Evolutionary conservation across 306 rosid species (phyloP).

Genomic region (Cucumis melo): DNA sequence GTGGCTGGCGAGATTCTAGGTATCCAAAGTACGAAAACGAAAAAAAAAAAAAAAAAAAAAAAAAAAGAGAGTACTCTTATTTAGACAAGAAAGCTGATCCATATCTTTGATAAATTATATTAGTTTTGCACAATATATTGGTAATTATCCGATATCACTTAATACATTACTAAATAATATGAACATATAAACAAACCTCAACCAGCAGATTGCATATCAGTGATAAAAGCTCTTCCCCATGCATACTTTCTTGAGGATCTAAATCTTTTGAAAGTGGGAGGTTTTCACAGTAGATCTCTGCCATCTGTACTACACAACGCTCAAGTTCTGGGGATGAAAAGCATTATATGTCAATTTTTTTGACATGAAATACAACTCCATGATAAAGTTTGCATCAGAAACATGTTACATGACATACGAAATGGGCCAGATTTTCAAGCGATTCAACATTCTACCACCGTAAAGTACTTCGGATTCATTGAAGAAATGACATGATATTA

Average conservation of each 20-base stretch:
- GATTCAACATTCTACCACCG: not conserved
- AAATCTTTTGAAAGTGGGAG: slow-evolving; percentile 79
- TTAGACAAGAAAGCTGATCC: not conserved
- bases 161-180: not conserved
- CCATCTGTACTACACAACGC: slow-evolving; percentile 58
- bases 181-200: slow-evolving; percentile 43
- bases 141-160: not conserved
- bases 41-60: not conserved
- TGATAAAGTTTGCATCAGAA: slow-evolving; percentile 1
- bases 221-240: slow-evolving; percentile 88
- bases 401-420: not conserved
- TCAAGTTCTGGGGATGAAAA: slow-evolving; percentile 60
- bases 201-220: slow-evolving; percentile 56
- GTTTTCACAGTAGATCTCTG: slow-evolving; percentile 60
- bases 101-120: not conserved
- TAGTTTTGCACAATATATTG: not conserved
- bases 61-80: not conserved
- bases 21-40: not conserved
- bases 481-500: not conserved
- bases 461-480: not conserved
- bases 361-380: slow-evolving; percentile 12
- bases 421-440: not conserved
- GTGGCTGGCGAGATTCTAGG: not conserved
- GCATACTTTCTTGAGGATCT: slow-evolving; percentile 85
- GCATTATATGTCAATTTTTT: slow-evolving; percentile 8